Base-by-base conservation (phyloP, 73 alveolate genomes). In the Tetrahymena malaccensis region DNA sequence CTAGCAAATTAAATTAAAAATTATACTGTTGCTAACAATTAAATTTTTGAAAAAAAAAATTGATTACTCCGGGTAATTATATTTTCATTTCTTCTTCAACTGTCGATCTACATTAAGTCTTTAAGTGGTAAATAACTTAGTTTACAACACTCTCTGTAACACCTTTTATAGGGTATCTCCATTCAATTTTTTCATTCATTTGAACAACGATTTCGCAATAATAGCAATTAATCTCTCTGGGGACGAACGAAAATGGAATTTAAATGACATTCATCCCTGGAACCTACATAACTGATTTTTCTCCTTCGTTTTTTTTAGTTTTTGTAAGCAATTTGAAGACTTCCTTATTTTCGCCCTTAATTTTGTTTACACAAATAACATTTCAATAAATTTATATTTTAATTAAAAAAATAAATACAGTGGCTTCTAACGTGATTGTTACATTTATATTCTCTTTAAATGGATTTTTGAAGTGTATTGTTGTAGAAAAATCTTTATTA, bases 141-240 rank as follows among this genome's bases (percentile, higher is more conserved):
- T 98, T 97, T 11, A 99, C 98, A 93, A 99, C 98, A 84, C 98
- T 97, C 95, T 99, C 99, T 34, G 99, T 99, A 33, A 98, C 98
- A 4, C 99, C 99, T 96, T 96, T 97, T 33, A 99, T 96, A 1
- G 99, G 99, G 85, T 98, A 99, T 96, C 98, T 98, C 99, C 99
- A 99, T 85, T 98, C 98, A 85, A 99, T 94, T 57, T 98, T 96
- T 94, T 99, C 98, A 94, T 98, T 98, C 98, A 99, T 98, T 94
- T 98, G 96, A n/a, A 99, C 98, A 43, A 98, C 98, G 27, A 99
- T 95, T 33, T 99, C 98, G 50, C 99, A 99, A 38, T 94, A 93
- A 95, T 98, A 96, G 93, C 98, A 99, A 55, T 99, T 98, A 97
- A 99, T 98, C 43, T 98, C 96, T 96, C 96, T 96, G 6, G 99